Evolutionary conservation across 257 asterid species (phyloP), one percentile per base, ranked within the genome.

Genomic region (Penstemon barbatus): DNA sequence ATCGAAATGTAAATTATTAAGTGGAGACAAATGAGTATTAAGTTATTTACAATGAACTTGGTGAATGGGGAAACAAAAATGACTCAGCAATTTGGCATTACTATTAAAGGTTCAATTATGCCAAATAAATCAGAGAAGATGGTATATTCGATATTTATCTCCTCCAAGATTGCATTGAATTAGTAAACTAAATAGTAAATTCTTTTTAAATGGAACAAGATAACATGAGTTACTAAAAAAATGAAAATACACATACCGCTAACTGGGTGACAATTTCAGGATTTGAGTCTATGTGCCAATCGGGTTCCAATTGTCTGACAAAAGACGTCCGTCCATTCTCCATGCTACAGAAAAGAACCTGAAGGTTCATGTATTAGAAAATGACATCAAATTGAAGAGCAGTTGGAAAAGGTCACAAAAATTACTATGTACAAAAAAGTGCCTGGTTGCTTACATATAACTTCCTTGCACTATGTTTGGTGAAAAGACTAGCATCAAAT

Each of bases 261-360:
- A 94, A 81, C 67, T 91, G 97, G 60, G 74, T 75, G 63, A 87
- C 72, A 65, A 94, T 81, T 74, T 94, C 99, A 52, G 95, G 85
- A 65, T 85, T 94, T 25, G 98, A 82, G 77, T 94, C 99, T 42
- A 94, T 85, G 69, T 94, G 99, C 99, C 99, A 94, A 74, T 94
- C 99, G 7, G 99, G 98, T 82, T 94, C 99, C 62, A 91, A 76
- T 74, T 94, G 98, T 71, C 98, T 83, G 44, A 94, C 99, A 76
- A 94, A 94, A 66, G 99, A 94, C 13, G 88, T 63, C 51, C 98
- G 85, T 15, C 98, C 99, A 67, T 46, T 79, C 74, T 91, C 99
- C 0, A 94, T 80, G 91, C 98, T 87, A 74, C 95, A 91, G 83
- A 94, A 94, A n/a, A 94, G 96, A 83, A 94, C 97, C 98, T 91